These are phyloP conservation scores for Psilocybe subaeruginosa DNA, from an alignment of 768 basidiomycete species.

Conservation along the genomic window DNA sequence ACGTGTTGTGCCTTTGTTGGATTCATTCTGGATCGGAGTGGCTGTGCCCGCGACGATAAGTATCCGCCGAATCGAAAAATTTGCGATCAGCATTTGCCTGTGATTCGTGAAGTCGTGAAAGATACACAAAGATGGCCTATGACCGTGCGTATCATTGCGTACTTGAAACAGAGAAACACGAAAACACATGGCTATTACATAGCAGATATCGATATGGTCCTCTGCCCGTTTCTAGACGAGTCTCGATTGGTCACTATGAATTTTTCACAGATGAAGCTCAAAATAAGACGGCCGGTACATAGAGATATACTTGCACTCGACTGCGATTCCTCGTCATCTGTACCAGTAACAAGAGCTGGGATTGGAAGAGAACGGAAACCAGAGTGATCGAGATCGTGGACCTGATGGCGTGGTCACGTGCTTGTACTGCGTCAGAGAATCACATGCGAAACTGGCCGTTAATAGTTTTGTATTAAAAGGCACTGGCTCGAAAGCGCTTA, in stretches of 20 bases:
- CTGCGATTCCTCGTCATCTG: no score
- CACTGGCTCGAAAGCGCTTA: slow-evolving; percentile 5
- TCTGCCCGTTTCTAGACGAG: background rate
- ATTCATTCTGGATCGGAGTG: background rate
- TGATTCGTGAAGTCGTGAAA: background rate
- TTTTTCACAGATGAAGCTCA: no score
- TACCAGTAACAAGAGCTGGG: background rate
- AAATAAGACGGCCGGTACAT: no score
- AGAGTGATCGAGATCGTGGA: background rate
- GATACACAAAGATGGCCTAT: background rate
- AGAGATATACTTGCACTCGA: no score
- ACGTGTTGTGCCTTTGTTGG: no score
- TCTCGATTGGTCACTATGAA: background rate
- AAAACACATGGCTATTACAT: background rate
- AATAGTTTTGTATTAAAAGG: slow-evolving; percentile 7
- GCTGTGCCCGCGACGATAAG: background rate
- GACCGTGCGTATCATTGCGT: background rate
- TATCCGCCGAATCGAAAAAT: background rate
- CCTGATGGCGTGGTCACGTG: slow-evolving; percentile 2
- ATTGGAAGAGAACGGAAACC: background rate
- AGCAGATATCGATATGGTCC: background rate
- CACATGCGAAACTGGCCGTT: slow-evolving; percentile 17
- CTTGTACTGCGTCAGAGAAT: background rate
- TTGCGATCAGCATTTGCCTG: background rate
- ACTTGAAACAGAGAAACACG: background rate